Conservation (phyloP, 257 asterid genomes). For the Scutellaria barbata region DNA sequence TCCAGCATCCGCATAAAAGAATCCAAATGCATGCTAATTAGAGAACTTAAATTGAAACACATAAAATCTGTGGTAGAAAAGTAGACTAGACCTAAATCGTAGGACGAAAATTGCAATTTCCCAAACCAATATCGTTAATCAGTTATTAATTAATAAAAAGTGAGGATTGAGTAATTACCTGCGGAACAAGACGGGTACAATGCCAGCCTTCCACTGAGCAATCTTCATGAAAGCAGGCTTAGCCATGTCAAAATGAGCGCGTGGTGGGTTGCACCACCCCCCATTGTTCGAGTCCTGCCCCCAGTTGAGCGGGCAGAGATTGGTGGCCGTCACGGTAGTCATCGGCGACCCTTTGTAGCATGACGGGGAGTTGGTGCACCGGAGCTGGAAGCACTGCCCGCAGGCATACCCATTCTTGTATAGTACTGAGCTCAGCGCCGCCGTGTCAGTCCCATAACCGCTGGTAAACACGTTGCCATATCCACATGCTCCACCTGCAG, state of each 20-base stretch:
- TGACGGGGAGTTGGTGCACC: conserved; percentile 49
- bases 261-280: conserved; percentile 90
- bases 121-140: too few species aligned
- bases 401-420: conserved; percentile 74
- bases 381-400: conserved; percentile 72
- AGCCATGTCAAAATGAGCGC: conserved; percentile 73
- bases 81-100: too few species aligned
- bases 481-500: conserved; percentile 76
- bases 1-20: too few species aligned
- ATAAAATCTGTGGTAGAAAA: too few species aligned
- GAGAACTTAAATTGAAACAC: too few species aligned
- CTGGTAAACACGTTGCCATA: conserved; percentile 61
- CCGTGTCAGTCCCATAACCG: conserved; percentile 70
- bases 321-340: conserved; percentile 70
- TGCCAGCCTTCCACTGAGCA: conserved; percentile 75
- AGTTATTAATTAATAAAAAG: too few species aligned
- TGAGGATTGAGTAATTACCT: conserved; percentile 40
- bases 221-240: conserved; percentile 77
- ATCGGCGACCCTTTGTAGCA: conserved; percentile 56
- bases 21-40: too few species aligned
- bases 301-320: conserved; percentile 85
- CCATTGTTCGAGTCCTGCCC: conserved; percentile 62
- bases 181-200: conserved; percentile 65
- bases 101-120: too few species aligned
- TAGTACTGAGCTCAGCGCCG: conserved; percentile 69